These are phyloP conservation scores for Quercus phellos DNA, from an alignment of 331 rosid species.

Conservation along the genomic window DNA sequence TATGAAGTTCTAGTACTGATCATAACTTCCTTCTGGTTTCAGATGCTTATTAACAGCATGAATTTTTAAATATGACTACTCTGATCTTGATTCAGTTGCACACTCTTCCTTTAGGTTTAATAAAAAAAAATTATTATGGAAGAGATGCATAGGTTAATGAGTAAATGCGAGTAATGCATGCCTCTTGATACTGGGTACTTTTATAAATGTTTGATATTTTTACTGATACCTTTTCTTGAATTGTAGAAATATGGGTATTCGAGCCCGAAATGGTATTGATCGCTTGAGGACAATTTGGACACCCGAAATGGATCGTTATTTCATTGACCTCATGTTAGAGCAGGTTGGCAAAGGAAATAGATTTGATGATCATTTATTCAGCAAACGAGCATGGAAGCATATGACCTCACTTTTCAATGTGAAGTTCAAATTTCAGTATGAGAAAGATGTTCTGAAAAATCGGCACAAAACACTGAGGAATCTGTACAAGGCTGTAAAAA, in stretches of 20 bases:
- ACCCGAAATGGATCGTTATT: slow-evolving; percentile 71
- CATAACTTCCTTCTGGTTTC: not conserved
- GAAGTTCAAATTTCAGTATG: slow-evolving; percentile 64
- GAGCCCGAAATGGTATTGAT: slow-evolving; percentile 36
- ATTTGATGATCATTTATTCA: slow-evolving; percentile 64
- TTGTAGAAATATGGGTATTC: slow-evolving; percentile 44
- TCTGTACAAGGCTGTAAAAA: slow-evolving; percentile 45
- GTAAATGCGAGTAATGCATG: not conserved
- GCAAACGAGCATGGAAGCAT: slow-evolving; percentile 66
- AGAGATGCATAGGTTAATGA: not conserved
- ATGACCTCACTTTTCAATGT: slow-evolving; percentile 57
- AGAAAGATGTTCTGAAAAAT: slow-evolving; percentile 72
- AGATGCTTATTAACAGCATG: not conserved
- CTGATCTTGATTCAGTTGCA: not conserved
- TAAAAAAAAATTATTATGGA: not conserved
- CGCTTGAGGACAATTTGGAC: slow-evolving; percentile 77
- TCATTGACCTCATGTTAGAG: slow-evolving; percentile 67
- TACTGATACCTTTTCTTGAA: not conserved
- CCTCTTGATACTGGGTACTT: not conserved
- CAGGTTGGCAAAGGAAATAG: slow-evolving; percentile 47
- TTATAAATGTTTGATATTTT: not conserved
- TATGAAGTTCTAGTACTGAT: not conserved
- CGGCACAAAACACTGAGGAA: slow-evolving; percentile 71
- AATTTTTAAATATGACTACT: not conserved
- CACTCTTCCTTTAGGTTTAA: not conserved